A percentile compares a stretch with the other conserved stretches of the same genome.
Conservation (phyloP, 2,329 filamentous ascomycete genomes). For the Pyrenochaeta sp. region DNA sequence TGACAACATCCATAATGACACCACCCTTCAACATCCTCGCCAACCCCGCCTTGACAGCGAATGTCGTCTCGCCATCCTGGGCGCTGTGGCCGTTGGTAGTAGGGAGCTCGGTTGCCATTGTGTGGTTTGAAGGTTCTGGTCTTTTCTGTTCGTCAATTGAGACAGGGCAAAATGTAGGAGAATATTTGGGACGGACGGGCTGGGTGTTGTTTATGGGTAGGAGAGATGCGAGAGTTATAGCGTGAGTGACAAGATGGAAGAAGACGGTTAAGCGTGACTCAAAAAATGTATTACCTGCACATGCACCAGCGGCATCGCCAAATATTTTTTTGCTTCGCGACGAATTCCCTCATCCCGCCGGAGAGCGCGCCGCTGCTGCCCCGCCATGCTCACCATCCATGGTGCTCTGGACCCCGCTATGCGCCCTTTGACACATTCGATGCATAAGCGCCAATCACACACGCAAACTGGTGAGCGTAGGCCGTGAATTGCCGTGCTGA, state of each 20-base stretch:
- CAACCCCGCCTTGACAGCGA: conserved; percentile 92
- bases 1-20: conserved; percentile 99
- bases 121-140: conserved; percentile 10
- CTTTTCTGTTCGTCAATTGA: background rate
- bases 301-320: conserved; percentile 30
- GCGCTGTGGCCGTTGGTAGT: conserved; percentile 54
- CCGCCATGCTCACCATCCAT: conserved; percentile 15
- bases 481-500: conserved; percentile 39
- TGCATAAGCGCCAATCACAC: conserved; percentile 24
- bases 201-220: background rate
- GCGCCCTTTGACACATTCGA: conserved; percentile 34
- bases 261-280: conserved; percentile 26
- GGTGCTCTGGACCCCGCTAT: conserved; percentile 25
- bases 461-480: conserved; percentile 1
- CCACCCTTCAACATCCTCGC: conserved; percentile 99
- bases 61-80: conserved; percentile 64
- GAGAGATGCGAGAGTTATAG: conserved; percentile 3
- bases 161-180: background rate
- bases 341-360: conserved; percentile 28
- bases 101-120: conserved; percentile 59
- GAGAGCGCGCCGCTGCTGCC: conserved; percentile 19
- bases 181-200: background rate
- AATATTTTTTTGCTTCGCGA: conserved; percentile 33
- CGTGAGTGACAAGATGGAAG: conserved; percentile 12
- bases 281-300: conserved; percentile 33